A percentile compares a stretch with the other conserved stretches of the same genome.
phyloP scores from a whole-genome alignment of 192 early-diverging fungal species.

The Backusella macrospora region DNA sequence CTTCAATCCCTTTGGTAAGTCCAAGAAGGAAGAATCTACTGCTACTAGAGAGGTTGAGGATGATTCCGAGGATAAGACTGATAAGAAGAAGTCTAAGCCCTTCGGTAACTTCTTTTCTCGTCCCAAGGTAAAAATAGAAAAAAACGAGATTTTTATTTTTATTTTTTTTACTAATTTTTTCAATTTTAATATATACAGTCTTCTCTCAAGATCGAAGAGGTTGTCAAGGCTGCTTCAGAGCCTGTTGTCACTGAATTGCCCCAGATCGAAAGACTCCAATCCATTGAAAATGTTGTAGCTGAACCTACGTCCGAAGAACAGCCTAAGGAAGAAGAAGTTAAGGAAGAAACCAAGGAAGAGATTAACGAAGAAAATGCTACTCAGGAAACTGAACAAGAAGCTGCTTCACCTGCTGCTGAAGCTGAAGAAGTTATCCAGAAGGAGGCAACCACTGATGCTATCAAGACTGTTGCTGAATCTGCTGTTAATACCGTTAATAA shows the following conservation, averaged over 20 bases:
- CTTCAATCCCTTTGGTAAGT: conserved; percentile 25
- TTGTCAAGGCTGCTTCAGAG: neutral
- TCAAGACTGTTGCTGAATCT: conserved; percentile 32
- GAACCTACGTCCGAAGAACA: neutral
- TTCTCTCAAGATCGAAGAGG: conserved; percentile 17
- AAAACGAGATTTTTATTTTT: neutral
- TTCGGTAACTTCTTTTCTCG: conserved; percentile 7
- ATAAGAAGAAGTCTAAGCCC: neutral
- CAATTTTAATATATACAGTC: neutral
- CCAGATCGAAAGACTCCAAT: conserved; percentile 14
- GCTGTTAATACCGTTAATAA: conserved; percentile 5
- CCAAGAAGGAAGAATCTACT: conserved; percentile 13
- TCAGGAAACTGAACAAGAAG: neutral
- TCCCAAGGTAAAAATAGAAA: conserved; percentile 7
- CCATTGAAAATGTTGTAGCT: conserved; percentile 2
- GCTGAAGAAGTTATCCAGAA: conserved; percentile 1
- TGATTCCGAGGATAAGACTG: conserved; percentile 1
- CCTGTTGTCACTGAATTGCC: conserved; percentile 13
- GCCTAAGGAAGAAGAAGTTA: neutral
- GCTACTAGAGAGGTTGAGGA: conserved; percentile 3
- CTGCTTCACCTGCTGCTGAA: conserved; percentile 7
- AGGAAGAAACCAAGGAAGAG: neutral
- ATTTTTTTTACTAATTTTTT: neutral
- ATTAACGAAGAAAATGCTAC: neutral
- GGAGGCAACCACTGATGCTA: neutral